Evolutionary conservation across 257 asterid species (phyloP).

Genomic region (Perilla frutescens): DNA sequence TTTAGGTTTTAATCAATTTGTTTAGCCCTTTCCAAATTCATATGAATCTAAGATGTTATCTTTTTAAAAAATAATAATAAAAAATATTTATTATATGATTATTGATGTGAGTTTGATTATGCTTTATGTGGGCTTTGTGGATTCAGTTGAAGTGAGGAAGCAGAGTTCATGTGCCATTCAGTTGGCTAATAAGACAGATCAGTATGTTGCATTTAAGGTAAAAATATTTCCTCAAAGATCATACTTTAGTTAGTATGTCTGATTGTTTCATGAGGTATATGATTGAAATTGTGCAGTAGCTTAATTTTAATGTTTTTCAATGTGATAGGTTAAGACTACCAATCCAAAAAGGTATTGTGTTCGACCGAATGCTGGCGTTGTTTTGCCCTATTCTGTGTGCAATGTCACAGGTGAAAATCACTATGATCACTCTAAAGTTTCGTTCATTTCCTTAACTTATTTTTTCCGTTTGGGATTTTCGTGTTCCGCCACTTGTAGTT

Average conservation of each 20-base stretch:
- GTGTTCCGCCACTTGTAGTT: slow-evolving; percentile 47
- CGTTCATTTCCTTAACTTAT: neutral
- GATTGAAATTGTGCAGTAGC: neutral
- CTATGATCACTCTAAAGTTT: slow-evolving; percentile 15
- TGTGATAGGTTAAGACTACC: slow-evolving; percentile 81
- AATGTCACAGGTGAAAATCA: slow-evolving; percentile 67
- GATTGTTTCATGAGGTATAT: neutral
- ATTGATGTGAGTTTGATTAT: slow-evolving; percentile 22
- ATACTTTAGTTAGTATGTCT: neutral
- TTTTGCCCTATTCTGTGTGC: slow-evolving; percentile 69
- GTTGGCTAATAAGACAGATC: slow-evolving; percentile 79
- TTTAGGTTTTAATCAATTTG: slow-evolving; percentile 22
- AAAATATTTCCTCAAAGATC: slow-evolving; percentile 13
- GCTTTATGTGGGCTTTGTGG: slow-evolving; percentile 39
- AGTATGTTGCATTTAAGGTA: slow-evolving; percentile 85
- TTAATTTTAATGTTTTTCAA: slow-evolving; percentile 23
- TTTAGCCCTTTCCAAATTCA: neutral
- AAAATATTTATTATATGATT: slow-evolving; percentile 24
- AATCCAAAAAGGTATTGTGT: slow-evolving; percentile 83
- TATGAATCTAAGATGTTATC: neutral
- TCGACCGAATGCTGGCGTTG: slow-evolving; percentile 87
- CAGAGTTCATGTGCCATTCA: slow-evolving; percentile 84
- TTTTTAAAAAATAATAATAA: no score
- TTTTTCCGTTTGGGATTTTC: slow-evolving; percentile 8
- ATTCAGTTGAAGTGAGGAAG: slow-evolving; percentile 81